A percentile compares a stretch with the other conserved stretches of the same genome.
Conservation (phyloP, 2,329 filamentous ascomycete genomes). For the Ascochyta fabae region DNA sequence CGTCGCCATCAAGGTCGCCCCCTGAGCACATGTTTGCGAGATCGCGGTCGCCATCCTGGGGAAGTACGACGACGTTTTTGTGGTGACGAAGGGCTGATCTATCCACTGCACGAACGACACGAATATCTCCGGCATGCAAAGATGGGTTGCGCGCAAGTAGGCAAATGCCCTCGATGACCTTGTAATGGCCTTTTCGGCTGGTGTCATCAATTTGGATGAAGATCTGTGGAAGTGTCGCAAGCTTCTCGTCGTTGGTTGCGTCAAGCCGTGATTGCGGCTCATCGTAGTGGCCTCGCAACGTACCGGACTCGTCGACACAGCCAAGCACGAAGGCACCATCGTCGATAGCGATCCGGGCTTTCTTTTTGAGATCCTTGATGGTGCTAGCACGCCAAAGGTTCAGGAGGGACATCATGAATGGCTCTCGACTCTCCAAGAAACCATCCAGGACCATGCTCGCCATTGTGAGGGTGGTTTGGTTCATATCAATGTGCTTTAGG, state of each 20-base stretch:
- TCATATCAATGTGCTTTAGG: conserved; percentile 80
- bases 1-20: conserved; percentile 93
- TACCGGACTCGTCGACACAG: conserved; percentile 83
- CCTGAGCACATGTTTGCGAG: conserved; percentile 94
- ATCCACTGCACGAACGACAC: conserved; percentile 85
- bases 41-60: conserved; percentile 81
- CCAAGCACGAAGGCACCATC: conserved; percentile 88
- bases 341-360: conserved; percentile 82
- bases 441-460: conserved; percentile 79
- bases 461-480: conserved; percentile 76
- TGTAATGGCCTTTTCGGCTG: conserved; percentile 61
- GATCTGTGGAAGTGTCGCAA: conserved; percentile 72
- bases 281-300: conserved; percentile 73
- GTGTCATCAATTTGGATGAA: conserved; percentile 80
- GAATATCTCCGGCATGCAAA: conserved; percentile 88
- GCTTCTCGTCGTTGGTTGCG: conserved; percentile 53
- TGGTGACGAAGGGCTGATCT: conserved; percentile 75
- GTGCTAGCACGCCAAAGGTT: conserved; percentile 88
- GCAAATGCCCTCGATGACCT: conserved; percentile 76
- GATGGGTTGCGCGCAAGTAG: conserved; percentile 91
- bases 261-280: conserved; percentile 52
- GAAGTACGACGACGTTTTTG: conserved; percentile 85
- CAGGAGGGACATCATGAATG: conserved; percentile 80
- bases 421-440: conserved; percentile 77
- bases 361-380: conserved; percentile 89